Conservation (phyloP, 169 alveolate species). For the Cryptosporidium sp. region DNA sequence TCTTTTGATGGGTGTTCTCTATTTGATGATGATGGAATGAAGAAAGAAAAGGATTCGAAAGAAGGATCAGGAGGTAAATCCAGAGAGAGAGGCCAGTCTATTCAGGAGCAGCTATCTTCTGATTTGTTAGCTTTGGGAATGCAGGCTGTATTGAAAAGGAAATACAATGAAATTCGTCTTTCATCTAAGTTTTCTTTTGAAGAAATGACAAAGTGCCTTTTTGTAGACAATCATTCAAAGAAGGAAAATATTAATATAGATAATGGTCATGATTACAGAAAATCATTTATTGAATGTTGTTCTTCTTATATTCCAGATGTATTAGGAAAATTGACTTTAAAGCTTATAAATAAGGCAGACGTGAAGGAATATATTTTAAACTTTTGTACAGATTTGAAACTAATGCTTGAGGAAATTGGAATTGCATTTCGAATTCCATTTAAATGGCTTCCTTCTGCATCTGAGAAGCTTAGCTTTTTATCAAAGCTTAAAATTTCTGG, state of each 20-base stretch:
- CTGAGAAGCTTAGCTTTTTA: slow-evolving; percentile 44
- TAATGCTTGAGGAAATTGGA: slow-evolving; percentile 28
- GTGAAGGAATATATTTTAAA: background rate
- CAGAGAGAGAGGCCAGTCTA: slow-evolving; percentile 32
- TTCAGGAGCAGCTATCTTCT: slow-evolving; percentile 59
- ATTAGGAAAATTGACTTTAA: background rate
- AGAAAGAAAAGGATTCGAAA: slow-evolving; percentile 21
- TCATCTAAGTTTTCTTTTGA: slow-evolving; percentile 59
- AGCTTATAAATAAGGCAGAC: background rate
- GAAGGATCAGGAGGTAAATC: background rate
- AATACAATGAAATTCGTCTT: slow-evolving; percentile 22
- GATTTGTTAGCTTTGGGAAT: slow-evolving; percentile 65
- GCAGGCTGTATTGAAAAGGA: slow-evolving; percentile 63
- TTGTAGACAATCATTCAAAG: slow-evolving; percentile 7
- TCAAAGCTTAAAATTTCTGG: slow-evolving; percentile 55
- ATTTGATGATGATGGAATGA: slow-evolving; percentile 3
- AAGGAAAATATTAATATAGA: background rate
- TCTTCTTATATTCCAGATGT: slow-evolving; percentile 8
- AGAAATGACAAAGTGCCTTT: slow-evolving; percentile 39
- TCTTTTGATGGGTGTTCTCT: slow-evolving; percentile 58
- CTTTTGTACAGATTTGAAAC: slow-evolving; percentile 38
- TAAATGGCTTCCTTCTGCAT: slow-evolving; percentile 61
- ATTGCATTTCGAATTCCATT: slow-evolving; percentile 59
- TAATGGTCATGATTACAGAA: background rate
- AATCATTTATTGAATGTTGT: slow-evolving; percentile 38